These are phyloP conservation scores for Cutaneotrichosporon sp. DNA, from an alignment of 1,284 basidiomycete species.

Conservation along the genomic window DNA sequence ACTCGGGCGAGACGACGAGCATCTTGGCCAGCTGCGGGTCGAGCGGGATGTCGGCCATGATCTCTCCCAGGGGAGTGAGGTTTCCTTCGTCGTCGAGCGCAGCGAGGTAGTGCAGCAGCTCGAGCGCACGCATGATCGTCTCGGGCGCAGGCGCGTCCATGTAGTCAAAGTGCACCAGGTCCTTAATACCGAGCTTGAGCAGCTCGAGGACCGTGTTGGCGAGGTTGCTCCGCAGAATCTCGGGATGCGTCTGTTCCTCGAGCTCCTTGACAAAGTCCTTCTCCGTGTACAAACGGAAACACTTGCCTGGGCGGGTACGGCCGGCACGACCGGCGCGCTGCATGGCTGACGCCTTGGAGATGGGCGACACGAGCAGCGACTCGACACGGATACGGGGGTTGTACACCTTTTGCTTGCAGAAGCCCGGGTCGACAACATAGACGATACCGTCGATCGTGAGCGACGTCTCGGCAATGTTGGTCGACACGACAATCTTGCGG, in stretches of 20 bases:
- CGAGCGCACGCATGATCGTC: conserved; percentile 94
- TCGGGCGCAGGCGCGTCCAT: conserved; percentile 97
- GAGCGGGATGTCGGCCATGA: conserved; percentile 98
- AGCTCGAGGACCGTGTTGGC: conserved; percentile 85
- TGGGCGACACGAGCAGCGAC: conserved; percentile 86
- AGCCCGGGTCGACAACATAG: conserved; percentile 96
- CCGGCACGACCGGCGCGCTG: conserved; percentile 96
- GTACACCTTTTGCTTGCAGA: conserved; percentile 96
- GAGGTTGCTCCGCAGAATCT: conserved; percentile 79
- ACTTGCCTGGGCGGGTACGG: conserved; percentile 91
- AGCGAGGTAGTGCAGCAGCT: conserved; percentile 85
- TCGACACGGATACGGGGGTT: conserved; percentile 95
- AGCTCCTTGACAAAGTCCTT: conserved; percentile 69
- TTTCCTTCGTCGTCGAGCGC: conserved; percentile 94
- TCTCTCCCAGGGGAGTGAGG: conserved; percentile 75
- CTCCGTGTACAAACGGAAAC: conserved; percentile 89
- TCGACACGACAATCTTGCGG: conserved; percentile 90
- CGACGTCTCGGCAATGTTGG: conserved; percentile 97
- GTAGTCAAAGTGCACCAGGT: conserved; percentile 88
- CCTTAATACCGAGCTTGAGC: conserved; percentile 89
- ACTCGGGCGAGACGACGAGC: conserved; percentile 89
- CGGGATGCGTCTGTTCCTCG: conserved; percentile 66
- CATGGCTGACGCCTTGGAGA: conserved; percentile 93
- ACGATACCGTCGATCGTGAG: conserved; percentile 98
- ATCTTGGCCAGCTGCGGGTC: conserved; percentile 96